A percentile compares a stretch with the other conserved stretches of the same genome.
Evolutionary conservation across 179 eudicot species (phyloP).

Genomic region (Spinacia oleracea): DNA sequence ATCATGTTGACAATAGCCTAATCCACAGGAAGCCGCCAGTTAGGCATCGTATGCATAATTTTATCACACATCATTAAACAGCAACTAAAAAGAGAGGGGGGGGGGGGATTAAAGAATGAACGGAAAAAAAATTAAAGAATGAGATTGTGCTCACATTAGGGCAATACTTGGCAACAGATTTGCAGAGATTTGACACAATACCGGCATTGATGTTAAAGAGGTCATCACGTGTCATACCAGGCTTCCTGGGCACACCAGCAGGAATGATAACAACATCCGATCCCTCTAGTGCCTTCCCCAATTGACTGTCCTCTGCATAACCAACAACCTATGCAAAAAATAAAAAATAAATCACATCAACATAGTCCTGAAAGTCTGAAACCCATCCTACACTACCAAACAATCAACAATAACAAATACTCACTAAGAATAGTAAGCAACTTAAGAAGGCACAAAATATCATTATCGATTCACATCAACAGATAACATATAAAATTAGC

Average conservation of each 20-base stretch:
- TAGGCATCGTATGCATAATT: constrained; percentile 6
- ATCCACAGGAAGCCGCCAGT: constrained; percentile 17
- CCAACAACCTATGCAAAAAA: constrained; percentile 32
- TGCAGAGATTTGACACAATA: constrained; percentile 70
- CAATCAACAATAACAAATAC: background rate
- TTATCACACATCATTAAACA: background rate
- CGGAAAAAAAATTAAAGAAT: background rate
- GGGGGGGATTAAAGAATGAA: too few species aligned
- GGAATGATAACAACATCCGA: constrained; percentile 90
- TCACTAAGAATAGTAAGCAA: background rate
- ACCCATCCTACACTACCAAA: background rate
- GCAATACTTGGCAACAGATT: constrained; percentile 78
- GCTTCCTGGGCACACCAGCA: constrained; percentile 98
- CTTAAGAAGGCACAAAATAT: background rate
- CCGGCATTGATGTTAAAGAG: constrained; percentile 99
- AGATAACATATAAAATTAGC: background rate
- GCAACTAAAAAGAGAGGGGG: background rate
- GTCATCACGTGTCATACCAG: constrained; percentile 98
- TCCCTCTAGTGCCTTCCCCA: constrained; percentile 81
- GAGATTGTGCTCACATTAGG: constrained; percentile 61
- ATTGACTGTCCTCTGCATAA: constrained; percentile 28
- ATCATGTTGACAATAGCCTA: constrained; percentile 94
- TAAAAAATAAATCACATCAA: background rate
- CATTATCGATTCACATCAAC: background rate
- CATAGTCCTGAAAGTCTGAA: background rate